Evolutionary conservation across 2,329 filamentous ascomycete genomes (phyloP), one percentile per base, ranked within the genome.

Genomic region (Ophiostoma populinum): DNA sequence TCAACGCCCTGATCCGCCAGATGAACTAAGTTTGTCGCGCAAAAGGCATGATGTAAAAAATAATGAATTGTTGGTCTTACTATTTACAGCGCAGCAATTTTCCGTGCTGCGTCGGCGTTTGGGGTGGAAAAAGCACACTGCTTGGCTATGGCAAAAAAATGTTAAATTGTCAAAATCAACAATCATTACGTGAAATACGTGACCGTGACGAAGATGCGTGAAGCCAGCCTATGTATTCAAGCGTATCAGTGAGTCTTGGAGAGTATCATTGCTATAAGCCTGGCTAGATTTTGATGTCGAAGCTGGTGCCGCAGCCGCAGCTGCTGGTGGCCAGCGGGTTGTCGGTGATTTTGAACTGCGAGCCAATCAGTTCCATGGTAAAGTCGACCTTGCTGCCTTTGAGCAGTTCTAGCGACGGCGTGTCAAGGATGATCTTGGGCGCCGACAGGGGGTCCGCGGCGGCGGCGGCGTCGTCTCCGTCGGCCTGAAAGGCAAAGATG

Each of bases 381-480:
- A 86, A 98, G 52, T 98, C 90, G 24, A 98, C 76, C 53, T 86
- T 94, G 59, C 86, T 94, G 8, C 87, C 90, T 51, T 83, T 86
- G 39, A 98, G 57, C 35, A 98, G 57, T 44, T 93, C 85, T 40
- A 98, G 58, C 34, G 85, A 93, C 3, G 83, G 72, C 45, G 77
- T 71, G 51, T 98, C 90, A 50, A 98, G 73, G 16, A 95, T 77
- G 8, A 98, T 73, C 54, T 82, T 90, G n/a, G 90, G 62, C 2
- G 51, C 53, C 0, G 51, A 47, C 15, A 58, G 45, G 6, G 24
- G 37, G 15, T 39, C 35, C 9, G 52, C 49, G 9, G 45, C 35
- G 2, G 42, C 38, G 5, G 42, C 67, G 13, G 56, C 63, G 6
- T n/a, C 15, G 5, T 59, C 59, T 18, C 66, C 67, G 19, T 67